A percentile compares a stretch with the other conserved stretches of the same genome.
phyloP scores from a whole-genome alignment of 352 stramenopile species.

The Phytophthora cajani region DNA sequence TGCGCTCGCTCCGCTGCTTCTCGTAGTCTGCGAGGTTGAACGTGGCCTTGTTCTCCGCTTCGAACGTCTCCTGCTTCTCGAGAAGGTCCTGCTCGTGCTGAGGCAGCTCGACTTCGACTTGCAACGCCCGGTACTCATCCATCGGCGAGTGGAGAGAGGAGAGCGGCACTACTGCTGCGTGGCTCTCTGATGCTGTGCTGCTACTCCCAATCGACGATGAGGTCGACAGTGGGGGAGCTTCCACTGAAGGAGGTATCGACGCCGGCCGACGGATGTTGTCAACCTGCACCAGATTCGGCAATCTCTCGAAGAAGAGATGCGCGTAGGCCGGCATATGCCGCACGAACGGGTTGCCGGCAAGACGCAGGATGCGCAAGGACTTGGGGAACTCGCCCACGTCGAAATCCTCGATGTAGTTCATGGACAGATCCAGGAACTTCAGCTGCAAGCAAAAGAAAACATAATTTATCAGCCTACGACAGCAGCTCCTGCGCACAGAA shows the following conservation, averaged over 20 bases:
- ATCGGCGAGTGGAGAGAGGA: slow-evolving; percentile 26
- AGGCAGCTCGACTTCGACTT: slow-evolving; percentile 28
- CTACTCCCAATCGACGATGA: slow-evolving; percentile 28
- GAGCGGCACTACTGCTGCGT: slow-evolving; percentile 16
- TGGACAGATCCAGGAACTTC: slow-evolving; percentile 79
- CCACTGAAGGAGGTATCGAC: slow-evolving; percentile 7
- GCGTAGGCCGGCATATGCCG: slow-evolving; percentile 64
- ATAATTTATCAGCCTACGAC: neutral
- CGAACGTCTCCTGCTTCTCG: slow-evolving; percentile 18
- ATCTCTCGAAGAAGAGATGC: slow-evolving; percentile 61
- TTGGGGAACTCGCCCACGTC: slow-evolving; percentile 62
- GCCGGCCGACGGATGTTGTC: slow-evolving; percentile 54
- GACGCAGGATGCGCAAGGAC: slow-evolving; percentile 59
- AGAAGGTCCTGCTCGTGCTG: slow-evolving; percentile 27
- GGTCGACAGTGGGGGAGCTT: slow-evolving; percentile 11
- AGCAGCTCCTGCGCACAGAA: neutral
- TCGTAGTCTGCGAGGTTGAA: slow-evolving; percentile 51
- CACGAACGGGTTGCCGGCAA: slow-evolving; percentile 67
- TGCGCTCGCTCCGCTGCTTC: slow-evolving; percentile 47
- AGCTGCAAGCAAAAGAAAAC: slow-evolving; percentile 41
- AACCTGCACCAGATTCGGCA: slow-evolving; percentile 69
- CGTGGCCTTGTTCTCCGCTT: slow-evolving; percentile 23
- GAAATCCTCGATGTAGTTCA: slow-evolving; percentile 79
- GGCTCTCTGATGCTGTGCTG: slow-evolving; percentile 8
- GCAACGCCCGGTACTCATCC: slow-evolving; percentile 46